Evolutionary conservation across 495 filamentous ascomycete species (phyloP), one percentile per base, ranked within the genome.

Genomic region (Bombardia bombarda): DNA sequence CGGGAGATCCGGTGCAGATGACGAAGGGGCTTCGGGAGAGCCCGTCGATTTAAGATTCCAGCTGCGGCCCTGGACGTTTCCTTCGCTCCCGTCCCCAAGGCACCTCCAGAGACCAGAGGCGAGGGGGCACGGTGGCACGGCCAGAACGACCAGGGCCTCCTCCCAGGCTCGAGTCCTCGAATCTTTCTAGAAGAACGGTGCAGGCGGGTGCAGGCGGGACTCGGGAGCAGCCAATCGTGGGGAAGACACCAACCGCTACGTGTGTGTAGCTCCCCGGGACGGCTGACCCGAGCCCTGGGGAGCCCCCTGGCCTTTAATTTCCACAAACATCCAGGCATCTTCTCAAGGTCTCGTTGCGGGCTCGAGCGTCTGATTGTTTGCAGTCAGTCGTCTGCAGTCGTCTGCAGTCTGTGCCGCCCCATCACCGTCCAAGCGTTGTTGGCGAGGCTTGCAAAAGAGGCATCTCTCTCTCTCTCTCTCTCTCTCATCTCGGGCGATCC

Each of bases 21-120:
- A 37, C 34, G 34, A 37, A 21, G 34, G 34, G 34, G 34, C 34
- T 19, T 37, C 34, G 34, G 34, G 34, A 37, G 34, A 37, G 34
- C 8, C 34, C 34, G 19, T 3, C 8, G 34, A 9, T 21, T 37
- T 37, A 37, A 37, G 5, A 37, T 37, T 6, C 12, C 18, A 16
- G 12, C 32, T 33, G 12, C 14, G 4, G 5, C 6, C 14, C 16
- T 33, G 32, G 9, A 9, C 7, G 32, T 19, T 16, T 16, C 5
- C 7, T 19, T 34, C 32, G 2, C 9, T 34, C 6, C 26, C 9
- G 26, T 28, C 26, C 13, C 24, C 10, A 10, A 26, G 10, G 6
- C 24, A 5, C 24, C 24, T 6, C 16, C 32, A 33, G 32, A n/a
- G 6, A 4, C 6, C 17, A 37, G 34, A 19, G n/a, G 5, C 34